Conservation (phyloP, 1,284 basidiomycete genomes). For the Apiotrichum gamsii region DNA sequence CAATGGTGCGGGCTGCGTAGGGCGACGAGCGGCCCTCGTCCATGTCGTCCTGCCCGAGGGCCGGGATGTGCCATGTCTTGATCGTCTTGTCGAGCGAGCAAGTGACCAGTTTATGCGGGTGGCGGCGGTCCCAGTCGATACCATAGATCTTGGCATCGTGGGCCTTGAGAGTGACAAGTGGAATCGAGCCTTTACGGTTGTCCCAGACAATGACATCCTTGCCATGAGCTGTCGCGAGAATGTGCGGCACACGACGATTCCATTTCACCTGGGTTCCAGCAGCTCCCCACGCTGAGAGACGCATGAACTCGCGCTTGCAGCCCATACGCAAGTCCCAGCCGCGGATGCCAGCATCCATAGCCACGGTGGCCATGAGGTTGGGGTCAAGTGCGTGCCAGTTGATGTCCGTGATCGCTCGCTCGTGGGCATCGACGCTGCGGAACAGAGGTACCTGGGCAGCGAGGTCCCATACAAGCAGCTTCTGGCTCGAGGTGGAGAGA, state of each 20-base stretch:
- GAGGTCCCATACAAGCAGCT: constrained; percentile 95
- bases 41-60: constrained; percentile 19
- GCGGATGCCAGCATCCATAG: constrained; percentile 50
- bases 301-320: constrained; percentile 40
- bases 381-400: constrained; percentile 87
- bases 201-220: constrained; percentile 53
- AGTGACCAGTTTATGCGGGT: constrained; percentile 71
- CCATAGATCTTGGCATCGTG: constrained; percentile 88
- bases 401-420: constrained; percentile 88
- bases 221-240: constrained; percentile 79
- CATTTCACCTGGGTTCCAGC: constrained; percentile 82
- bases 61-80: constrained; percentile 65
- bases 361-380: constrained; percentile 53
- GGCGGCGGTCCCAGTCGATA: constrained; percentile 81
- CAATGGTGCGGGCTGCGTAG: constrained; percentile 55
- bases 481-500: constrained; percentile 90
- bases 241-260: constrained; percentile 76
- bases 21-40: constrained; percentile 19
- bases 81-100: constrained; percentile 89
- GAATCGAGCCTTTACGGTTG: constrained; percentile 73
- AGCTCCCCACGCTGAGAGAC: constrained; percentile 47
- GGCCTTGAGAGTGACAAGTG: constrained; percentile 66
- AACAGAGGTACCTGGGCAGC: constrained; percentile 58
- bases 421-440: constrained; percentile 76
- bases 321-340: constrained; percentile 69